Conservation (phyloP, 2,329 filamentous ascomycete species). For the Grosmannia huntii region DNA sequence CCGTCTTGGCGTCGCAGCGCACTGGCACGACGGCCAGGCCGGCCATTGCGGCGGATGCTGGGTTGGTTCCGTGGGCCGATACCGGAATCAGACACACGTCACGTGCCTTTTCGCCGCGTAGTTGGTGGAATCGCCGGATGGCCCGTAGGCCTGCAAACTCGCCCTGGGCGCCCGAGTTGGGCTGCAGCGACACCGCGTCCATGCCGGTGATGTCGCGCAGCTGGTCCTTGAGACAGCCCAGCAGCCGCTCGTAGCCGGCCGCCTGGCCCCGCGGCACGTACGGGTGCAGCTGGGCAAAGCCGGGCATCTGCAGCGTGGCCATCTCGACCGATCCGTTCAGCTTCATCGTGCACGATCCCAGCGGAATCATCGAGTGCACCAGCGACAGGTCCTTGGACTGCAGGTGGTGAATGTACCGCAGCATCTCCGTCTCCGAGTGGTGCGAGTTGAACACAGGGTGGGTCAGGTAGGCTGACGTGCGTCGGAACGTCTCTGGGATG, state of each 20-base stretch:
- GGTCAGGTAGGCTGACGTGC: slow-evolving; percentile 65
- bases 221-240: slow-evolving; percentile 60
- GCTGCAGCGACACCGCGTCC: slow-evolving; percentile 78
- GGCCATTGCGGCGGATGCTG: slow-evolving; percentile 87
- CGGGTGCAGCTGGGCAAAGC: slow-evolving; percentile 71
- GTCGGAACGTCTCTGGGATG: slow-evolving; percentile 48
- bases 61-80: slow-evolving; percentile 92
- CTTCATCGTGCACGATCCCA: slow-evolving; percentile 98
- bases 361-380: slow-evolving; percentile 93
- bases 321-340: slow-evolving; percentile 90
- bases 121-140: slow-evolving; percentile 73
- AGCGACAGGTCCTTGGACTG: slow-evolving; percentile 90
- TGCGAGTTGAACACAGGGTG: slow-evolving; percentile 92
- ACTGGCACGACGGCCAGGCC: slow-evolving; percentile 88
- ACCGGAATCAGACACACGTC: slow-evolving; percentile 92
- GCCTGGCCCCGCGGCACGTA: slow-evolving; percentile 54
- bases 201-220: slow-evolving; percentile 79
- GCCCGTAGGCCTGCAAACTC: slow-evolving; percentile 84
- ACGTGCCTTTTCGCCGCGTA: slow-evolving; percentile 54
- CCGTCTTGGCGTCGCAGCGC: slow-evolving; percentile 78
- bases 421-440: slow-evolving; percentile 86
- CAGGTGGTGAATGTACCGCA: slow-evolving; percentile 86
- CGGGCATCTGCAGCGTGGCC: slow-evolving; percentile 67
- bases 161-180: slow-evolving; percentile 91
- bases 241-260: slow-evolving; percentile 56